Evolutionary conservation across 768 basidiomycete genomes (phyloP), one percentile per base, ranked within the genome.

Genomic region (Mycena polygramma): DNA sequence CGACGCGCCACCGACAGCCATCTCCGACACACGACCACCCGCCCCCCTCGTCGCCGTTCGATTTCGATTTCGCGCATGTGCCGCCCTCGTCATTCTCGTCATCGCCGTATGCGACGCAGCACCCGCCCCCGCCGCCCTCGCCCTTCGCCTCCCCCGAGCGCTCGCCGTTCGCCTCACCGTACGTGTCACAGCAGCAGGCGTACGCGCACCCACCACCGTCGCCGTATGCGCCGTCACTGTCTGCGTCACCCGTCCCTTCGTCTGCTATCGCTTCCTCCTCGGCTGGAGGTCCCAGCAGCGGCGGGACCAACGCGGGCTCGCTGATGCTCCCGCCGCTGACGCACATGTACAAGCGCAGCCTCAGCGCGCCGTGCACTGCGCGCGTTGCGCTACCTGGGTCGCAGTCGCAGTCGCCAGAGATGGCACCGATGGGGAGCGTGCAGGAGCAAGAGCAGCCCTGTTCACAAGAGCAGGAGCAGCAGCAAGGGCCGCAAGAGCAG

Each of bases 311-410:
- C 37, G 41, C 46, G 55, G n/a, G n/a, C 26, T 30, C 71, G 48
- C 53, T 73, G 48, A 73, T 73, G 72, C 69, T 67, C 45, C 72
- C 90, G 5, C 85, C 90, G 4, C 85, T 91, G 36, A 89, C 90
- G 6, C 84, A 89, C 59, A 88, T 91, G 89, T 89, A 87, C 82
- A 90, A 85, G 77, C 90, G 91, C 61, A 89, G 89, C 14, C 81
- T 87, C 5, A 91, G 91, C 45, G 87, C 86, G 10, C 88, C 88
- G 30, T 64, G 62, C 26, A 63, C 52, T 1, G 66, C 14, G 43
- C 62, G 71, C 7, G 52, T 30, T 6, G 61, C 66, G 14, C 51
- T 49, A 37, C 41, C 41, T 41, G 41, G 41, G 41, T 15, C 41
- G 69, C 22, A 19, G 19, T 15, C 45, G 45, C 41, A 15, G 68